Conservation (phyloP, 1,284 basidiomycete species). For the Puccinia coronata region DNA sequence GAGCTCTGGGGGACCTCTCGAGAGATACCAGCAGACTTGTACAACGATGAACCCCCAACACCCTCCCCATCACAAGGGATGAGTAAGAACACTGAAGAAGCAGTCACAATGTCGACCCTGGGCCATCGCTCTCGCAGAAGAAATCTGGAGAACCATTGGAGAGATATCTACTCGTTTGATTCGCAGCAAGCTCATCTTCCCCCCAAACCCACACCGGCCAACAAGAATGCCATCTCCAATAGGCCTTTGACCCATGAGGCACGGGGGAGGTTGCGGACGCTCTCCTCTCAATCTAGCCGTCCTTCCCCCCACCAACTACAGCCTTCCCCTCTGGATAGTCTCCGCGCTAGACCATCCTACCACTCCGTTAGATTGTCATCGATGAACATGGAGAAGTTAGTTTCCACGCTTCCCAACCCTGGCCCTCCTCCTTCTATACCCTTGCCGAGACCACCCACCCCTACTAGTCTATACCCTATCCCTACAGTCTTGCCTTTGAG, state of each 20-base stretch:
- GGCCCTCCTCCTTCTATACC: neutral
- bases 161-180: neutral
- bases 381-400: neutral
- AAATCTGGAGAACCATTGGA: neutral
- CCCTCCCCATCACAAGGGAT: neutral
- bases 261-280: neutral
- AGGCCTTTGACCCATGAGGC: slow-evolving; percentile 1
- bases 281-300: neutral
- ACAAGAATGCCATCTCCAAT: neutral
- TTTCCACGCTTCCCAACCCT: neutral
- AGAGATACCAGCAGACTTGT: neutral
- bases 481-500: neutral
- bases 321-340: neutral
- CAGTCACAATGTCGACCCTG: neutral
- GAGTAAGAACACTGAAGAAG: neutral
- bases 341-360: neutral
- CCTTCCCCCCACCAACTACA: neutral
- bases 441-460: neutral
- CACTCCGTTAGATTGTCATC: neutral
- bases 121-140: neutral
- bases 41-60: neutral
- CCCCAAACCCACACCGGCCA: too few relatives aligned
- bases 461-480: neutral
- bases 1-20: slow-evolving; percentile 22
- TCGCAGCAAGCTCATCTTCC: neutral